Base-by-base conservation (phyloP, 306 rosid species). In the Vachellia collinsii region DNA sequence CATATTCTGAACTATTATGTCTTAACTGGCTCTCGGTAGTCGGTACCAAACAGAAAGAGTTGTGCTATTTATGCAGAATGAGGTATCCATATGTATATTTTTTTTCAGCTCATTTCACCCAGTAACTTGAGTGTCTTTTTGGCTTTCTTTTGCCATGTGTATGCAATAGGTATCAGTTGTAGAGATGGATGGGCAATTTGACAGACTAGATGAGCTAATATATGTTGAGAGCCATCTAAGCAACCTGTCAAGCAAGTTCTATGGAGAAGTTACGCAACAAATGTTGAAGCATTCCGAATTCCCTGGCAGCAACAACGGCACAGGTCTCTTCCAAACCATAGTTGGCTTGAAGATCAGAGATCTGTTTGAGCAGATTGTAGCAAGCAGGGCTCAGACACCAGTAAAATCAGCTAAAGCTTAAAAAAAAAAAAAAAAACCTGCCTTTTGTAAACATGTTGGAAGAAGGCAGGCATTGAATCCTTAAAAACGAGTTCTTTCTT, bases 161-260 rank as follows among this genome's bases (percentile, higher is more conserved):
- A 41, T 63, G 73, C 6, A 54, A 67, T 59, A 96, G 99, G 99
- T 96, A 82, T 96, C 99, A 9, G 85, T 93, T 59, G 84, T 96
- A 69, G 99, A 96, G 81, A 96, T 96, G 99, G 99, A 96, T 83
- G 99, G 99, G 66, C 97, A 96, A 77, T 96, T 95, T 83, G 99
- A 96, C 93, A 93, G 99, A 87, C 38, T 96, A 83, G 99, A 96
- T 85, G 99, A 96, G 83, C 85, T 96, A 58, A 96, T 96, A 81
- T 96, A 96, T 41, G 98, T 96, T 4, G 99, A 96, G 77, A 96
- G 99, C 81, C 99, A 96, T 81, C 87, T 96, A 8, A 96, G 99
- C 92, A 93, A 89, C 87, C 80, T 96, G 62, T 96, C 99, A 2
- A 81, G 86, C 64, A 96, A 93, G 84, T 96, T 95, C 94, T 96